phyloP scores from a whole-genome alignment of 495 filamentous ascomycete species.

The Bryoglossum gracile region DNA sequence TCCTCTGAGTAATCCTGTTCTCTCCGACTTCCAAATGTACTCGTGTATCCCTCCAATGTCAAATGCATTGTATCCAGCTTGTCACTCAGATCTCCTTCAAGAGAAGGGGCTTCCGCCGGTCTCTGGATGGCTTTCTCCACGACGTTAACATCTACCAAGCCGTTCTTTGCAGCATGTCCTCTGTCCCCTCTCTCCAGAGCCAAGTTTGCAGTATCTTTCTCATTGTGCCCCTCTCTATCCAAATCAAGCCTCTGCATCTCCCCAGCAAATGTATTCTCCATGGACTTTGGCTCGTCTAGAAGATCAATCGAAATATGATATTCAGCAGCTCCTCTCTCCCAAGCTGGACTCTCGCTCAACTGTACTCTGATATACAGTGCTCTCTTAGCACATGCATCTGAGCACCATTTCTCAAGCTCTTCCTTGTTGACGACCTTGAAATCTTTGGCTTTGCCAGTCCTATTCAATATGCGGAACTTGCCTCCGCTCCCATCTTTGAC shows the following conservation, averaged over 20 bases:
- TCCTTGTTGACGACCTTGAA: conserved; percentile 34
- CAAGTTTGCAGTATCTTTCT: conserved; percentile 34
- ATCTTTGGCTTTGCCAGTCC: conserved; percentile 48
- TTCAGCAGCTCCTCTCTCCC: conserved; percentile 52
- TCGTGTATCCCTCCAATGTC: conserved; percentile 41
- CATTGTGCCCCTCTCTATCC: conserved; percentile 10
- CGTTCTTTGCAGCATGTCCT: conserved; percentile 14
- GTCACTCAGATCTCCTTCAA: conserved; percentile 25
- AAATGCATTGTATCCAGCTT: conserved; percentile 29
- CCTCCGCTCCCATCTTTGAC: conserved; percentile 35
- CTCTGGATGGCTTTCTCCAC: conserved; percentile 37
- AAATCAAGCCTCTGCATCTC: conserved; percentile 15
- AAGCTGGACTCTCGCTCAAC: conserved; percentile 68
- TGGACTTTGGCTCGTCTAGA: conserved; percentile 40
- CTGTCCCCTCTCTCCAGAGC: conserved; percentile 49
- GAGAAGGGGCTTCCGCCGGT: conserved; percentile 30
- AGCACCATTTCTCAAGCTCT: conserved; percentile 83
- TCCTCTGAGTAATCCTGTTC: conserved; percentile 12
- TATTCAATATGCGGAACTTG: conserved; percentile 40
- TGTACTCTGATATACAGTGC: conserved; percentile 84
- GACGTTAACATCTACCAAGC: conserved; percentile 33
- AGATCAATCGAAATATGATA: conserved; percentile 40
- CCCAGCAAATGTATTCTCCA: conserved; percentile 17
- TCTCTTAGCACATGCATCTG: conserved; percentile 63
- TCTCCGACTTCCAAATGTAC: conserved; percentile 16